Conservation (phyloP, 805 yeast species). For the Myxozyma nipponensis region DNA sequence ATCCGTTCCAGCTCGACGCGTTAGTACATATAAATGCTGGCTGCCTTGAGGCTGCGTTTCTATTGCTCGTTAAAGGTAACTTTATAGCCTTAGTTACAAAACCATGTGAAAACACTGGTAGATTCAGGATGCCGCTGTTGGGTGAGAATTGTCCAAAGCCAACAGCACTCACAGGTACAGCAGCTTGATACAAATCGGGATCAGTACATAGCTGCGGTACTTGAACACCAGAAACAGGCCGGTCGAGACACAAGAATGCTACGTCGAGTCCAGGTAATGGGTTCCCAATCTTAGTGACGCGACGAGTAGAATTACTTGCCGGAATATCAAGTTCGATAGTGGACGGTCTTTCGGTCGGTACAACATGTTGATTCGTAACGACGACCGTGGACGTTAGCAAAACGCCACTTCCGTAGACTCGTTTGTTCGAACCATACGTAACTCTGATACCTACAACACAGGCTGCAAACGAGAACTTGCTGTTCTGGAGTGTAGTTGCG, state of each 20-base stretch:
- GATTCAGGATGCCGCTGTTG: too few relatives aligned
- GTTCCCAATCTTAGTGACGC: neutral
- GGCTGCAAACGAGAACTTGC: neutral
- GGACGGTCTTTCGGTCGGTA: neutral
- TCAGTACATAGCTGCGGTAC: neutral
- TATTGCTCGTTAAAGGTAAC: too few relatives aligned
- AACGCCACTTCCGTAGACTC: constrained; percentile 19
- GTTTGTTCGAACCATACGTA: neutral
- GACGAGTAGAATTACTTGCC: neutral
- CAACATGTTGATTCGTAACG: constrained; percentile 16
- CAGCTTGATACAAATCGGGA: neutral
- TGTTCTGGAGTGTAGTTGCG: neutral
- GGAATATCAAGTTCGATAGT: too few relatives aligned
- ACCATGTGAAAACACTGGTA: too few relatives aligned
- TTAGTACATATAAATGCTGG: constrained; percentile 3
- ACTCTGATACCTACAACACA: neutral
- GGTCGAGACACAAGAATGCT: neutral
- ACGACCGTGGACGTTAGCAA: constrained; percentile 1
- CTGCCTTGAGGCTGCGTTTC: too few relatives aligned
- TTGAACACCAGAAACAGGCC: neutral
- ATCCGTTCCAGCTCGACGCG: constrained; percentile 21
- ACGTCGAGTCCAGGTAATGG: constrained; percentile 1
- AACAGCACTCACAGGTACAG: neutral
- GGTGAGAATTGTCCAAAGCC: constrained; percentile 12
- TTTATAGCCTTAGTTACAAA: too few relatives aligned